Percentiles rank a stretch among this genome's conserved stretches.
Conservation (phyloP, 2,329 filamentous ascomycete species). For the Fusarium longipes region DNA sequence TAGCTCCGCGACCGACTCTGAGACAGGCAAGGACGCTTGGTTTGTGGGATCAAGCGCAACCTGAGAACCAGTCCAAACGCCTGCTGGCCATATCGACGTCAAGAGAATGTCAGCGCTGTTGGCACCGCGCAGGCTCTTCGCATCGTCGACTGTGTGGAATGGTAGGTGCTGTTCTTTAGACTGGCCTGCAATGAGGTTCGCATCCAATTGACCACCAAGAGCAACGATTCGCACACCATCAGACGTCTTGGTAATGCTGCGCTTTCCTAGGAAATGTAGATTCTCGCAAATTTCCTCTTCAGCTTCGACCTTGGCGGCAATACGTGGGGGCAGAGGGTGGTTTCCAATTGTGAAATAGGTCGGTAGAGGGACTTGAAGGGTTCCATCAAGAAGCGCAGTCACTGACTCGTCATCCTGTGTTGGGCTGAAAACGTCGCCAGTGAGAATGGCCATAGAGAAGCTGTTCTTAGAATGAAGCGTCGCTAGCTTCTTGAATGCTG, state of each 20-base stretch:
- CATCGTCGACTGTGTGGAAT: constrained; percentile 81
- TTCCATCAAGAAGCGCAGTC: constrained; percentile 75
- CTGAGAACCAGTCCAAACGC: constrained; percentile 76
- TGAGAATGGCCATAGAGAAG: constrained; percentile 86
- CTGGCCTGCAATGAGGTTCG: constrained; percentile 68
- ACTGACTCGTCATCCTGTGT: constrained; percentile 69
- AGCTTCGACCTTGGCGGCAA: constrained; percentile 79
- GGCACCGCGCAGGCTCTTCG: constrained; percentile 78
- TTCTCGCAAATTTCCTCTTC: constrained; percentile 87
- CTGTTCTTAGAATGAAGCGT: constrained; percentile 86
- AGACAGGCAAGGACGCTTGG: constrained; percentile 62
- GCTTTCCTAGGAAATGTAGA: constrained; percentile 88
- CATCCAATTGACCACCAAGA: constrained; percentile 79
- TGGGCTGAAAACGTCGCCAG: constrained; percentile 82
- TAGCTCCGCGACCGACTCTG: constrained; percentile 80
- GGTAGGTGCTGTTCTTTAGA: constrained; percentile 81
- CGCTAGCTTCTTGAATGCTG: constrained; percentile 82
- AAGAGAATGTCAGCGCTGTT: constrained; percentile 87
- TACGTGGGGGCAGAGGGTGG: constrained; percentile 73
- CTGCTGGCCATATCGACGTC: constrained; percentile 86
- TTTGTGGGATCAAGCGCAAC: constrained; percentile 66
- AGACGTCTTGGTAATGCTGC: constrained; percentile 86
- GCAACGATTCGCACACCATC: constrained; percentile 90
- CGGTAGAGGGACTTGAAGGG: constrained; percentile 78
- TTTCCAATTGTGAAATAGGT: constrained; percentile 91